Evolutionary conservation across 441 rosid species (phyloP), one percentile per base, ranked within the genome.

Genomic region (Aleurites moluccanus): DNA sequence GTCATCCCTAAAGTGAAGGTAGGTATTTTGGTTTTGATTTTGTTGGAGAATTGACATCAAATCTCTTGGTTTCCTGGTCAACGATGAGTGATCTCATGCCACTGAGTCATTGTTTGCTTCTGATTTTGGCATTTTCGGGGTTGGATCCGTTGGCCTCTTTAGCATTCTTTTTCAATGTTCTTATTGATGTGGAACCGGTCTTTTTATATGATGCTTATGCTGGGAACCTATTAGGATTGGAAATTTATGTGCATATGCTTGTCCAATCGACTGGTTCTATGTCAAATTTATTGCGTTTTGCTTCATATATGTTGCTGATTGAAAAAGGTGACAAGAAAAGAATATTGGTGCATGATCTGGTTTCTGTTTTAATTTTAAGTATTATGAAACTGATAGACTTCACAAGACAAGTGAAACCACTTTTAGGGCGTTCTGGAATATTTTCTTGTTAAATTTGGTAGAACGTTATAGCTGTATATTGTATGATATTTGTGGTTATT

Each of bases 1-100:
- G 98, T 94, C 64, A 92, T 94, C 63, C 97, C 98, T 13, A 94
- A 94, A 77, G 80, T 86, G 2, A 94, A 94, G 97, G 98, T 90
- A 67, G 20, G 63, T 5, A 23, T 71, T 73, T 6, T 38, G 2
- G 45, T 57, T 50, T 67, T 70, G 61, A 62, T 59, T 69, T 68
- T 44, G 11, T 13, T 44, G 10, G 33, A 15, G 42, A 38, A 49
- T 65, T 67, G 75, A 73, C 57, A 42, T 72, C 13, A 27, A 56
- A 28, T 66, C 66, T 74, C 6, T 56, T 35, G 33, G 33, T 74
- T 65, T 21, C 10, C 20, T 66, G 72, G 73, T 70, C 73, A 56
- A 70, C 38, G 30, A 8, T 35, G 63, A 35, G 63, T 55, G 50
- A 38, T 70, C 50, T 52, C 28, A 38, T 35, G 25, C 6, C 45